Base-by-base conservation (phyloP, 2,329 filamentous ascomycete species). In the Gliomastix tumulicola region DNA sequence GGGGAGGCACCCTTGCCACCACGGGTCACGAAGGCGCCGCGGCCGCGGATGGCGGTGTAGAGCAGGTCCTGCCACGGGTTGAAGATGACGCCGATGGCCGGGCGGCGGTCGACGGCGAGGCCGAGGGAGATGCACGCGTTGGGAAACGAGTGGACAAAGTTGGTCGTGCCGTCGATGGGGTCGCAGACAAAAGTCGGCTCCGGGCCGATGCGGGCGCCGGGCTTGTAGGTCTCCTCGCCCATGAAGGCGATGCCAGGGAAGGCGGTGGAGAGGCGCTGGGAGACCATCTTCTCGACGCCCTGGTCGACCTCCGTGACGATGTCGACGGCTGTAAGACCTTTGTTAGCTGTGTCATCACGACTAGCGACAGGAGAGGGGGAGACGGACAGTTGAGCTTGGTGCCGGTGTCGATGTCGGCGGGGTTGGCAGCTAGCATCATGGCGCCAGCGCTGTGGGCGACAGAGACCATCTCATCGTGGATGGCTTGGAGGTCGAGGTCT, bases 161-260 rank as follows among this genome's bases (percentile, higher is more conserved):
- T 89, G 35, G 82, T 87, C 7, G 78, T 88, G 35, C 60, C 85
- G 61, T 90, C 85, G 48, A 90, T 88, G 31, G 85, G 85, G 55
- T 90, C 85, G 46, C 85, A 80, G 51, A 89, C 74, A 61, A 89
- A 89, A 30, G 85, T 90, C 3, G 85, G 84, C 13, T 71, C 71
- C 21, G 69, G 57, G 1, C 77, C 82, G 32, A 90, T 66, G 30
- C 59, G 63, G 42, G 68, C 66, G 48, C 83, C 83, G 2, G 82
- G 74, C 44, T 78, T 68, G 64, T 87, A 84, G 20, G 84, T 88
- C 61, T 90, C 84, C 54, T 87, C 83, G 53, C 83, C 83, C 56
- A 88, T 77, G 57, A 87, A 86, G 45, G 68, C 57, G 50, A 73
- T 74, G 42, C 54, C 45, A 2, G 79, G 79, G 54, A 78, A 82